Conservation (phyloP, 1,284 basidiomycete species). For the Porogramme epimiltina region DNA sequence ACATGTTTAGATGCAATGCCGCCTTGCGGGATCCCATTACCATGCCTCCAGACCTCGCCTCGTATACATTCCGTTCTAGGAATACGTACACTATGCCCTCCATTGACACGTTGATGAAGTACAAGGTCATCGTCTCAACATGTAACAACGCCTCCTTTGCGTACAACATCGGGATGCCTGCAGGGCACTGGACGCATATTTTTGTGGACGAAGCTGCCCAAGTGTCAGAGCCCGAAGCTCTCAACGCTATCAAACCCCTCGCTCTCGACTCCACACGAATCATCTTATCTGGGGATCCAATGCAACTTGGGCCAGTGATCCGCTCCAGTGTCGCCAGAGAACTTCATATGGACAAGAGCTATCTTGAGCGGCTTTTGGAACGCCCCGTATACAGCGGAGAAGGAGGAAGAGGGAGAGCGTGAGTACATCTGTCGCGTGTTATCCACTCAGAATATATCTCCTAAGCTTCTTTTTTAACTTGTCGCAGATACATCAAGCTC, state of each 20-base stretch:
- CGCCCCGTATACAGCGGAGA: conserved; percentile 43
- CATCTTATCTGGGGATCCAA: conserved; percentile 58
- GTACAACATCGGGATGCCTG: conserved; percentile 53
- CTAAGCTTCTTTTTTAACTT: background rate
- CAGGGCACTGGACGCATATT: conserved; percentile 62
- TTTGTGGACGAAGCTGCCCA: conserved; percentile 71
- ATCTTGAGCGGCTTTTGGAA: conserved; percentile 54
- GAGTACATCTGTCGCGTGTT: conserved; percentile 18
- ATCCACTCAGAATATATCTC: conserved; percentile 1
- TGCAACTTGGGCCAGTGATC: conserved; percentile 60
- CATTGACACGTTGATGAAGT: conserved; percentile 43
- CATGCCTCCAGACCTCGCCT: conserved; percentile 44
- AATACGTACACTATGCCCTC: conserved; percentile 51
- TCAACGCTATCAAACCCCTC: conserved; percentile 53
- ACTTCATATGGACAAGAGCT: conserved; percentile 50
- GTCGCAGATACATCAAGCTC: conserved; percentile 48
- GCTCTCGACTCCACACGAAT: conserved; percentile 44
- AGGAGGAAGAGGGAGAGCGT: conserved; percentile 38
- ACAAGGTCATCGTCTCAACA: conserved; percentile 61
- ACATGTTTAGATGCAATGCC: conserved; percentile 67
- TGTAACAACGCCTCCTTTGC: conserved; percentile 61
- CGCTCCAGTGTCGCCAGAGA: conserved; percentile 45
- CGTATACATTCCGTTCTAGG: conserved; percentile 41
- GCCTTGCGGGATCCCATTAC: conserved; percentile 50
- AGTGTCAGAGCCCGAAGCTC: conserved; percentile 58